These are phyloP conservation scores for Luffa acutangula DNA, from an alignment of 306 rosid genomes.

Conservation along the genomic window DNA sequence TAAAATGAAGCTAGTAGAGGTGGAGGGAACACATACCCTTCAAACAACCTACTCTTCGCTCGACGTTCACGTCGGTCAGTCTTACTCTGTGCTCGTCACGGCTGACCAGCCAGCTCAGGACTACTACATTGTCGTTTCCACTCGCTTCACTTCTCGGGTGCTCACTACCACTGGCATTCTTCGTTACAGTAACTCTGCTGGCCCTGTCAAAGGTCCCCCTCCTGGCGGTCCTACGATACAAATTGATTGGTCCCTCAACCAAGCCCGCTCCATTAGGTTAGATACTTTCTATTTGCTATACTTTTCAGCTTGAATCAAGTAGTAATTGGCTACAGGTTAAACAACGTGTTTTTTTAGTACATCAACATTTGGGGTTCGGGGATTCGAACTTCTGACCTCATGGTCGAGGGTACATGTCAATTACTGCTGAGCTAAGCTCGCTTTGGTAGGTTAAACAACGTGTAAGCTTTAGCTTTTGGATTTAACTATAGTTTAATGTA, in stretches of 20 bases:
- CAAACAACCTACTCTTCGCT: slow-evolving; percentile 80
- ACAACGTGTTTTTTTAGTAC: no score
- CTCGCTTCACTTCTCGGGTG: slow-evolving; percentile 53
- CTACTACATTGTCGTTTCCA: slow-evolving; percentile 65
- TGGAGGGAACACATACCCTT: slow-evolving; percentile 96
- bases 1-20: slow-evolving; percentile 79
- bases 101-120: slow-evolving; percentile 88
- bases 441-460: not conserved
- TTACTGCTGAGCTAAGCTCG: no score
- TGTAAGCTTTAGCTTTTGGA: not conserved
- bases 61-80: slow-evolving; percentile 88
- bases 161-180: slow-evolving; percentile 64
- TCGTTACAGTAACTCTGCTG: slow-evolving; percentile 74
- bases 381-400: no score
- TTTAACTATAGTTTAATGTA: not conserved
- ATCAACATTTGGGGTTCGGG: no score
- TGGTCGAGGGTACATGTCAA: no score
- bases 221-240: slow-evolving; percentile 98
- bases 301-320: not conserved
- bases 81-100: slow-evolving; percentile 73
- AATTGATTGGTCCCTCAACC: slow-evolving; percentile 93
- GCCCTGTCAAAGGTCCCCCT: slow-evolving; percentile 66
- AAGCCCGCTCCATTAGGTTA: slow-evolving; percentile 94
- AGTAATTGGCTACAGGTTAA: not conserved
- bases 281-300: not conserved